Evolutionary conservation across 352 stramenopile species (phyloP).

Genomic region (Phytophthora tentaculata): DNA sequence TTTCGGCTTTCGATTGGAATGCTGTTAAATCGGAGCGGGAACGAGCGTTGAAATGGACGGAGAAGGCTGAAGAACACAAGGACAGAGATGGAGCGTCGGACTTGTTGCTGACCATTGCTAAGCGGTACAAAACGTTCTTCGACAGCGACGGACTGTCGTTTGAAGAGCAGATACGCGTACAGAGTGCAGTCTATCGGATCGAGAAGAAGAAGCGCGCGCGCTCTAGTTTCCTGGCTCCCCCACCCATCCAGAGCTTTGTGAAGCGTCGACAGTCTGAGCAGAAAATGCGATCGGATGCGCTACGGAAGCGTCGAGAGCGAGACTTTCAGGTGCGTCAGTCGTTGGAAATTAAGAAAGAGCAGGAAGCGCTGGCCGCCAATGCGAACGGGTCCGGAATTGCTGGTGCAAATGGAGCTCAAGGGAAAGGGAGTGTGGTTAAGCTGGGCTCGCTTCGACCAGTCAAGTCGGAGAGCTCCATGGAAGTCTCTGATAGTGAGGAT

Average conservation of each 20-base stretch:
- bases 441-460: constrained; percentile 17
- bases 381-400: too few relatives aligned
- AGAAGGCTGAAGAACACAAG: constrained; percentile 54
- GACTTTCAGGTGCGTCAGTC: constrained; percentile 75
- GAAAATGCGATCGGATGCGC: constrained; percentile 70
- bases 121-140: constrained; percentile 86
- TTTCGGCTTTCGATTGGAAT: constrained; percentile 37
- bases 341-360: constrained; percentile 55
- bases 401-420: constrained; percentile 29
- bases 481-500: constrained; percentile 67
- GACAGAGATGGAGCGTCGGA: constrained; percentile 55
- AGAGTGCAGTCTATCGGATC: constrained; percentile 72
- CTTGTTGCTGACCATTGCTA: constrained; percentile 66
- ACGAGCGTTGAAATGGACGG: constrained; percentile 61
- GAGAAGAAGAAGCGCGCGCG: constrained; percentile 60
- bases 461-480: constrained; percentile 74
- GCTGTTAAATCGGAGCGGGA: constrained; percentile 48
- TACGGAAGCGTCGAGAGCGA: constrained; percentile 76
- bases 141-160: constrained; percentile 49
- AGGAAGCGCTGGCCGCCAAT: constrained; percentile 17
- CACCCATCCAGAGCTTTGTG: constrained; percentile 87
- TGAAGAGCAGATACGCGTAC: constrained; percentile 64
- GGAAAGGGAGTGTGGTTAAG: constrained; percentile 21
- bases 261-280: constrained; percentile 81
- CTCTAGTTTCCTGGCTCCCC: constrained; percentile 55